A percentile compares a stretch with the other conserved stretches of the same genome.
Conservation (phyloP, 352 stramenopile species). For the Blastocystis sp. region DNA sequence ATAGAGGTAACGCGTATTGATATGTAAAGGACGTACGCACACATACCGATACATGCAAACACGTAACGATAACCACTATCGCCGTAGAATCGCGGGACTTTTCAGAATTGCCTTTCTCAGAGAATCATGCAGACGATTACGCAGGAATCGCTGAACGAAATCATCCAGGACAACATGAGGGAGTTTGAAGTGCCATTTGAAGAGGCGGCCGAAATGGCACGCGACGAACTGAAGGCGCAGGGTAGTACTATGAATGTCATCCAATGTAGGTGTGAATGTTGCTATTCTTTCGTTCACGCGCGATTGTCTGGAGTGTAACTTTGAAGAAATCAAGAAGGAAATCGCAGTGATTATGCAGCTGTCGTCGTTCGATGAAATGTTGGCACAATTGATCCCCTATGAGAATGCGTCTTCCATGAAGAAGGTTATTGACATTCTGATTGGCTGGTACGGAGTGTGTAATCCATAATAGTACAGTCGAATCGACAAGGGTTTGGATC, state of each 20-base stretch:
- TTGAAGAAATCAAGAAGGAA: neutral
- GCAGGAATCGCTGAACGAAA: constrained; percentile 58
- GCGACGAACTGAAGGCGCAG: constrained; percentile 58
- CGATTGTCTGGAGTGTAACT: too few relatives aligned
- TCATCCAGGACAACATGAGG: constrained; percentile 59
- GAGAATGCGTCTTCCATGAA: too few relatives aligned
- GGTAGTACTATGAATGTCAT: neutral
- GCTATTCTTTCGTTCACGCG: too few relatives aligned
- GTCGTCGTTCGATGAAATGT: neutral
- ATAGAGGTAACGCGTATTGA: too few relatives aligned
- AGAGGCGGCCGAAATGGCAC: constrained; percentile 58
- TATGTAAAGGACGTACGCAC: too few relatives aligned
- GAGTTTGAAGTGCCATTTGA: constrained; percentile 59
- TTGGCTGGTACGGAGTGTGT: too few relatives aligned
- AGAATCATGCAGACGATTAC: too few relatives aligned
- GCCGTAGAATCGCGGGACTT: neutral
- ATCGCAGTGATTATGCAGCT: neutral
- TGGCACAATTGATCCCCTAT: neutral
- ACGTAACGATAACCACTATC: too few relatives aligned
- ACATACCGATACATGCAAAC: too few relatives aligned
- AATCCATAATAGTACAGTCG: too few relatives aligned
- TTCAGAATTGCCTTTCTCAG: too few relatives aligned
- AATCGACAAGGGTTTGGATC: neutral
- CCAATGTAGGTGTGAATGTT: neutral
- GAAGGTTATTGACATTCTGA: too few relatives aligned